Percentiles rank a stretch among this genome's conserved stretches.
Evolutionary conservation across 306 rosid species (phyloP).

Genomic region (Leucaena leucocephala): DNA sequence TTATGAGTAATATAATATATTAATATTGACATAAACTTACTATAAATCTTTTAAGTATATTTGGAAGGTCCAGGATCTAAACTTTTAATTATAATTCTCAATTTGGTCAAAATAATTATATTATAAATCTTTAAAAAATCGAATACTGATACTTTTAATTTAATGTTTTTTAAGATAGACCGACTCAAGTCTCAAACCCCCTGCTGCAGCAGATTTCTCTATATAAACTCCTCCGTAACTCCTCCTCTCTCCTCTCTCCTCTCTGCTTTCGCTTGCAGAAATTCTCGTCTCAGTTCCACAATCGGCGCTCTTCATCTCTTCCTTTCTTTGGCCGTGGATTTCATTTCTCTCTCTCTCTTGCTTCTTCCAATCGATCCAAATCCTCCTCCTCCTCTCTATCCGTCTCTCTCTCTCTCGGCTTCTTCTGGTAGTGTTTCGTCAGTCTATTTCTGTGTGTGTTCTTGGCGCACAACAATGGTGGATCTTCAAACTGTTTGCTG

Average conservation of each 20-base stretch:
- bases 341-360: not conserved
- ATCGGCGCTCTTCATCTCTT: not conserved
- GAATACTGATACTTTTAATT: too few species aligned
- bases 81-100: not conserved
- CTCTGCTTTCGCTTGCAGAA: constrained; percentile 14
- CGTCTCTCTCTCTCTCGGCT: not conserved
- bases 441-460: not conserved
- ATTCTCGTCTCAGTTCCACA: not conserved
- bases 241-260: constrained; percentile 5
- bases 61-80: too few species aligned
- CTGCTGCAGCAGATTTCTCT: constrained; percentile 37
- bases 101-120: too few species aligned
- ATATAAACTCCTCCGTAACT: constrained; percentile 34
- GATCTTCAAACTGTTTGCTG: constrained; percentile 84
- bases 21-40: too few species aligned
- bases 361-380: not conserved
- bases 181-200: constrained; percentile 54
- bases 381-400: not conserved
- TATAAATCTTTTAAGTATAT: too few species aligned
- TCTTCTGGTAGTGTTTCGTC: not conserved
- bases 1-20: too few species aligned
- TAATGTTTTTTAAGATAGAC: constrained; percentile 33
- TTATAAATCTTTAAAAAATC: too few species aligned
- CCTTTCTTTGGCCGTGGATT: not conserved
- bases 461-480: constrained; percentile 48